Evolutionary conservation across 805 yeast genomes (phyloP).

Genomic region (Isabelozyma heimii): DNA sequence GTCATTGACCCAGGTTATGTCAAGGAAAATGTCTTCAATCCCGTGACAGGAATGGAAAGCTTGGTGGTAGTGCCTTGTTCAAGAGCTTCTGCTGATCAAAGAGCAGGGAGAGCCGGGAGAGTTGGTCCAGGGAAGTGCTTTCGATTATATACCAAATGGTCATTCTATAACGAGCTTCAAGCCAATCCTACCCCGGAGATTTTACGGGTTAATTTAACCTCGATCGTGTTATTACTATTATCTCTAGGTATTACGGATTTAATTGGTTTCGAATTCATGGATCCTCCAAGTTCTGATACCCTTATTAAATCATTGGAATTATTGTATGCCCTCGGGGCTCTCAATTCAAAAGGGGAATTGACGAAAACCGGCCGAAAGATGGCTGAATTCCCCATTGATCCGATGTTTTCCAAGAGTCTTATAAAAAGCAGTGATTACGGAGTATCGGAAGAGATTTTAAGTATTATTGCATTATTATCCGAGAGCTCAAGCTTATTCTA

Average conservation of each 20-base stretch:
- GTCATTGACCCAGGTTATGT: constrained; percentile 47
- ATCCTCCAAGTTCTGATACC: constrained; percentile 75
- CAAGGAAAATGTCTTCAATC: constrained; percentile 41
- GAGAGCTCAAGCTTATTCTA: constrained; percentile 71
- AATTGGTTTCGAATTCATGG: constrained; percentile 84
- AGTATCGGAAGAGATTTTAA: constrained; percentile 67
- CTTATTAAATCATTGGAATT: constrained; percentile 75
- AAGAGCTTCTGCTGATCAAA: constrained; percentile 43
- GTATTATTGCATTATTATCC: constrained; percentile 80
- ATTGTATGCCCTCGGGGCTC: constrained; percentile 83
- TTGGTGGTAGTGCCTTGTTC: constrained; percentile 46
- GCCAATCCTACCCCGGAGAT: constrained; percentile 88
- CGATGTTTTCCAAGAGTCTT: constrained; percentile 78
- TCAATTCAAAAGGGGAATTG: constrained; percentile 73
- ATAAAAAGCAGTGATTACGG: constrained; percentile 57
- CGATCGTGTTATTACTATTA: constrained; percentile 71
- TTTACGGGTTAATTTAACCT: constrained; percentile 74
- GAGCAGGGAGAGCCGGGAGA: constrained; percentile 50
- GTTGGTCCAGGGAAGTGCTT: constrained; percentile 54
- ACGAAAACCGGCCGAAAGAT: constrained; percentile 77
- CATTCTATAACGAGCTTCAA: constrained; percentile 74
- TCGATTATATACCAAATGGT: constrained; percentile 80
- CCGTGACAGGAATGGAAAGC: constrained; percentile 44
- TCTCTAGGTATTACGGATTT: constrained; percentile 85
- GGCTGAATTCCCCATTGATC: constrained; percentile 92